These are phyloP conservation scores for Neurospora pannonica DNA, from an alignment of 495 filamentous ascomycete species.

Conservation along the genomic window DNA sequence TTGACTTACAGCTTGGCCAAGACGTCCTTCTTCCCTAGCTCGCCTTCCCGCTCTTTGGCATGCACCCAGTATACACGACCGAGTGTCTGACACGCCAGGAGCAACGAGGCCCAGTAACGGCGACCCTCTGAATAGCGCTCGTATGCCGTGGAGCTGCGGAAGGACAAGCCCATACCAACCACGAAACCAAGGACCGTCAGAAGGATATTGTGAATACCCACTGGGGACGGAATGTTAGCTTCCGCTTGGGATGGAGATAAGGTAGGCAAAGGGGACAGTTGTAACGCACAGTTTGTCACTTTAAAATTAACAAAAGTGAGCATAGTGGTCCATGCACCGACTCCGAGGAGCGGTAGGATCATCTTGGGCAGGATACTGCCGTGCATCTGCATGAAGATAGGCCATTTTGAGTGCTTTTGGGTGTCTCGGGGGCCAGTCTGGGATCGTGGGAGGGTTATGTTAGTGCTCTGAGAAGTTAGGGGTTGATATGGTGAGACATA, in stretches of 20 bases:
- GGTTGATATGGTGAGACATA: slow-evolving; percentile 18
- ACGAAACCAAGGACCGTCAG: slow-evolving; percentile 86
- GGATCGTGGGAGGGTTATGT: slow-evolving; percentile 1
- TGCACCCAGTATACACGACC: slow-evolving; percentile 76
- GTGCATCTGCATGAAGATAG: slow-evolving; percentile 68
- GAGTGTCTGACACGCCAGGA: slow-evolving; percentile 61
- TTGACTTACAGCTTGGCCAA: slow-evolving; percentile 53
- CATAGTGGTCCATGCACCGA: slow-evolving; percentile 58
- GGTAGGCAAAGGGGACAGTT: neutral
- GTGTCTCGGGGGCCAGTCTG: slow-evolving; percentile 58
- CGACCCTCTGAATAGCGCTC: slow-evolving; percentile 72
- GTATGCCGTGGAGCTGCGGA: slow-evolving; percentile 78
- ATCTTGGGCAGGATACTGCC: slow-evolving; percentile 74
- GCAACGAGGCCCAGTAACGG: slow-evolving; percentile 67
- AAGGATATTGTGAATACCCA: slow-evolving; percentile 58
- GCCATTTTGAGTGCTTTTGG: slow-evolving; percentile 71
- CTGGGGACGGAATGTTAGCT: slow-evolving; percentile 9
- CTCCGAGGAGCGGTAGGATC: slow-evolving; percentile 60
- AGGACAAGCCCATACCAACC: slow-evolving; percentile 72
- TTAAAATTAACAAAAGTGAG: slow-evolving; percentile 49
- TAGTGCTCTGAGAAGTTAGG: neutral
- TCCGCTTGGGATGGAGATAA: neutral
- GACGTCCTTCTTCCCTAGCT: slow-evolving; percentile 55
- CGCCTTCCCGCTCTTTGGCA: slow-evolving; percentile 53
- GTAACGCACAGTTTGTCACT: slow-evolving; percentile 38